These are phyloP conservation scores for Cymbopogon citratus DNA, from an alignment of 176 grass and related monocot genomes.

Conservation along the genomic window DNA sequence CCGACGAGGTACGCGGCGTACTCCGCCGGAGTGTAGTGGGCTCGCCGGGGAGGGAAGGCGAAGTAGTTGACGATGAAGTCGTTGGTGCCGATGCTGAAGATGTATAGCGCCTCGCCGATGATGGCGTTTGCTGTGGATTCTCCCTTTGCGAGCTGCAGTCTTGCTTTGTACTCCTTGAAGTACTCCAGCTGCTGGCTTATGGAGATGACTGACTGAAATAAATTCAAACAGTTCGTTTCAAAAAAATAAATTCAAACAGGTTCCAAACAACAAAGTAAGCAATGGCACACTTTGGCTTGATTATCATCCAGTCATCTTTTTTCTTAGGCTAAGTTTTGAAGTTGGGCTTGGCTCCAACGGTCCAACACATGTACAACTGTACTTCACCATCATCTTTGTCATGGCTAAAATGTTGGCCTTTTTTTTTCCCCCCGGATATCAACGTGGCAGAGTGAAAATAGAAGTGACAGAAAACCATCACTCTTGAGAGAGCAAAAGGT, in stretches of 20 bases:
- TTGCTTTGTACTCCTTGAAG: conserved; percentile 46
- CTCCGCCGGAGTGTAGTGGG: conserved; percentile 31
- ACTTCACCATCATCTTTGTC: no score
- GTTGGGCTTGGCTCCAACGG: no score
- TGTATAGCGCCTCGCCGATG: conserved; percentile 41
- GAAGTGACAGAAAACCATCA: background rate
- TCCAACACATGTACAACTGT: no score
- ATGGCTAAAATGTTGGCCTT: no score
- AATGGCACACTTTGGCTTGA: no score
- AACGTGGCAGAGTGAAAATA: background rate
- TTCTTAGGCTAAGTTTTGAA: no score
- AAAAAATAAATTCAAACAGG: background rate
- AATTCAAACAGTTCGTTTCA: background rate
- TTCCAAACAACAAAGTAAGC: background rate
- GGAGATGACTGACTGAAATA: conserved; percentile 46
- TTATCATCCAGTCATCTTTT: no score
- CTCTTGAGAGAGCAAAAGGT: background rate
- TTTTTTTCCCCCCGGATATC: no score
- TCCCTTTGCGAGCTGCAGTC: conserved; percentile 24
- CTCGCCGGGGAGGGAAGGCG: background rate
- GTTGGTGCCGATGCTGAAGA: conserved; percentile 67
- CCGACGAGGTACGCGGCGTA: conserved; percentile 41
- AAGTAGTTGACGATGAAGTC: conserved; percentile 64
- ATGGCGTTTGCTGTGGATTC: conserved; percentile 11
- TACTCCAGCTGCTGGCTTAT: conserved; percentile 56